Conservation (phyloP, 1,139 yeast genomes). For the Kodamaea arcana region DNA sequence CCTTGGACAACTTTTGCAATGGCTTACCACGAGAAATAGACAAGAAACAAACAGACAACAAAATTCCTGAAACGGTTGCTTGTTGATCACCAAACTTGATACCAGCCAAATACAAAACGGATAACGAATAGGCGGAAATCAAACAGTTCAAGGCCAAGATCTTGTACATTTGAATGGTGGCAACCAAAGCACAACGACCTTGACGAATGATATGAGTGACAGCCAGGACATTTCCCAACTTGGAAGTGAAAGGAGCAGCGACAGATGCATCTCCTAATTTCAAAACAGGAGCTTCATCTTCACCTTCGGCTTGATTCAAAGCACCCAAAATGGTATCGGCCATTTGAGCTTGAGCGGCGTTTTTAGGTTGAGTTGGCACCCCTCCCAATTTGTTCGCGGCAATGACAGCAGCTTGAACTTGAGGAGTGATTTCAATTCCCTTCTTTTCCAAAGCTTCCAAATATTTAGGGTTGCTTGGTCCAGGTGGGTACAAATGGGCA, state of each 20-base stretch:
- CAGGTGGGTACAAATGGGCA: constrained; percentile 97
- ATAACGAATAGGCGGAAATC: constrained; percentile 92
- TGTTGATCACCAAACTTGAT: constrained; percentile 98
- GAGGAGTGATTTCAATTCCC: constrained; percentile 70
- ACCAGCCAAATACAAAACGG: constrained; percentile 94
- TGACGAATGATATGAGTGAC: constrained; percentile 94
- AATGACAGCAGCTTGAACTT: constrained; percentile 58
- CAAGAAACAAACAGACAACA: constrained; percentile 90
- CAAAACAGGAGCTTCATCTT: constrained; percentile 84
- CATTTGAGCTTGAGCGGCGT: constrained; percentile 41
- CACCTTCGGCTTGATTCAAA: constrained; percentile 66
- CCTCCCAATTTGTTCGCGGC: constrained; percentile 40
- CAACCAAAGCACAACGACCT: constrained; percentile 97
- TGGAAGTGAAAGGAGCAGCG: constrained; percentile 98
- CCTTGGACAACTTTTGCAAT: constrained; percentile 79
- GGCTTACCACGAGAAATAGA: constrained; percentile 95
- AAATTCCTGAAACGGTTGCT: constrained; percentile 87
- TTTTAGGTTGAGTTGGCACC: constrained; percentile 31
- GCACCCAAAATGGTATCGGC: constrained; percentile 75
- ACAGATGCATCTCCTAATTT: constrained; percentile 98
- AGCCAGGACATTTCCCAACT: constrained; percentile 85
- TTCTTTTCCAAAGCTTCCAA: constrained; percentile 79
- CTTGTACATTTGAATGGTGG: constrained; percentile 98
- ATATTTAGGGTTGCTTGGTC: constrained; percentile 85
- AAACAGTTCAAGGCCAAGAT: constrained; percentile 94